A percentile compares a stretch with the other conserved stretches of the same genome.
phyloP scores from a whole-genome alignment of 495 filamentous ascomycete genomes.

The Aspergillus nanangensis region DNA sequence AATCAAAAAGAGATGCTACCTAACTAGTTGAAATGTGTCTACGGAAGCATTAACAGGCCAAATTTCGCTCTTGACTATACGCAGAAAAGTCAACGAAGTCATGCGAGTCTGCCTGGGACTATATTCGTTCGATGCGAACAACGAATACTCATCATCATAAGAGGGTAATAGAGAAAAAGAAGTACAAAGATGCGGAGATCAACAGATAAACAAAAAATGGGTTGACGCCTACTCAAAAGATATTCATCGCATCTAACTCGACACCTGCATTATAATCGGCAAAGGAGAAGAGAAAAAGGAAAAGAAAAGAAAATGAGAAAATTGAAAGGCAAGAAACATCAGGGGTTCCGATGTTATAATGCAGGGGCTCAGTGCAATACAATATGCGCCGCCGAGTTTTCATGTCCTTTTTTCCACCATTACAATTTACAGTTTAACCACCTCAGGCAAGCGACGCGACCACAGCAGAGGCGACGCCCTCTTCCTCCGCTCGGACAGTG shows the following conservation, averaged over 20 bases:
- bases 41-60: neutral
- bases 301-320: neutral
- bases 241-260: slow-evolving; percentile 21
- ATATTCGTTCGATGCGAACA: too few species aligned
- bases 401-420: slow-evolving; percentile 29
- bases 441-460: slow-evolving; percentile 77
- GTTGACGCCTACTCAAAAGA: slow-evolving; percentile 10
- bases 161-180: too few species aligned
- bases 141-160: too few species aligned
- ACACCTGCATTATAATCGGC: slow-evolving; percentile 18
- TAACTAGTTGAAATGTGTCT: slow-evolving; percentile 2
- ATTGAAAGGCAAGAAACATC: slow-evolving; percentile 1
- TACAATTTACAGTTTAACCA: slow-evolving; percentile 22
- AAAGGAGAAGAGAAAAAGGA: neutral
- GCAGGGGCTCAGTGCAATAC: slow-evolving; percentile 14
- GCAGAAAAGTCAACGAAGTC: neutral
- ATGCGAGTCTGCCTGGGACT: too few species aligned
- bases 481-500: slow-evolving; percentile 84
- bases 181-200: too few species aligned
- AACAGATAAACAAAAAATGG: too few species aligned
- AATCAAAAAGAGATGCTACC: too few species aligned
- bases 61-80: slow-evolving; percentile 1
- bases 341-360: slow-evolving; percentile 17
- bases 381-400: slow-evolving; percentile 15
- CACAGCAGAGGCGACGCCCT: slow-evolving; percentile 79